These are phyloP conservation scores for Harringtonia aguacate DNA, from an alignment of 2,329 filamentous ascomycete genomes.

Conservation along the genomic window DNA sequence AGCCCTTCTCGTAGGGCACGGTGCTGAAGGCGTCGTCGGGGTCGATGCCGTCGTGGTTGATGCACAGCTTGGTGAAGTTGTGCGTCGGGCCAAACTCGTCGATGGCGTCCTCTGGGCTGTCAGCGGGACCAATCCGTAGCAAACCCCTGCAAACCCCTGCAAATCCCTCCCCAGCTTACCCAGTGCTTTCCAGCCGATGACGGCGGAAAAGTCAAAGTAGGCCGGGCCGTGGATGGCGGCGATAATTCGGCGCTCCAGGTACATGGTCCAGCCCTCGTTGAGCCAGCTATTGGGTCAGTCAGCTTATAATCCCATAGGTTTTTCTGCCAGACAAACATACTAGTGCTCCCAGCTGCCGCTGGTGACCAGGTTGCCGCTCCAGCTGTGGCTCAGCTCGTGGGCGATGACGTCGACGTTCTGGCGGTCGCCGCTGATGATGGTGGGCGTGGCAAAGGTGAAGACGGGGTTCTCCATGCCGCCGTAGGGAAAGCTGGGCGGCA, in stretches of 20 bases:
- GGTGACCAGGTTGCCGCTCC: slow-evolving; percentile 80
- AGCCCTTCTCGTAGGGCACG: slow-evolving; percentile 93
- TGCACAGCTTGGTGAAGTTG: slow-evolving; percentile 84
- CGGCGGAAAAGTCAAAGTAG: slow-evolving; percentile 86
- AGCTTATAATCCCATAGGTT: neutral
- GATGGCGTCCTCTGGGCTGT: slow-evolving; percentile 56
- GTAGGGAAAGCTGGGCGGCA: slow-evolving; percentile 85
- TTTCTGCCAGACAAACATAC: slow-evolving; percentile 27
- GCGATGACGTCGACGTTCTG: slow-evolving; percentile 96
- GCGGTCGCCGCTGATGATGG: slow-evolving; percentile 80
- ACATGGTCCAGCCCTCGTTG: slow-evolving; percentile 84
- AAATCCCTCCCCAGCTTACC: slow-evolving; percentile 27
- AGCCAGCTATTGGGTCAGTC: slow-evolving; percentile 41
- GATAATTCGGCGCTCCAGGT: slow-evolving; percentile 79
- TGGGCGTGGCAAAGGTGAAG: slow-evolving; percentile 91
- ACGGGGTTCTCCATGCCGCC: slow-evolving; percentile 88
- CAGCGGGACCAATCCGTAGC: neutral
- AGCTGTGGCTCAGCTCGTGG: slow-evolving; percentile 66
- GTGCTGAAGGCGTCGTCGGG: slow-evolving; percentile 93
- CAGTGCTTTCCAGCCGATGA: slow-evolving; percentile 90
- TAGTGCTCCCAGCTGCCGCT: slow-evolving; percentile 76
- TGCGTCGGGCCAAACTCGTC: slow-evolving; percentile 71
- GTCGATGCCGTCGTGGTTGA: slow-evolving; percentile 80
- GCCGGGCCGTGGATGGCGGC: slow-evolving; percentile 70
- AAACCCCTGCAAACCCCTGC: neutral